Conservation (phyloP, 2,329 filamentous ascomycete genomes). For the Pseudogymnoascus verrucosus region DNA sequence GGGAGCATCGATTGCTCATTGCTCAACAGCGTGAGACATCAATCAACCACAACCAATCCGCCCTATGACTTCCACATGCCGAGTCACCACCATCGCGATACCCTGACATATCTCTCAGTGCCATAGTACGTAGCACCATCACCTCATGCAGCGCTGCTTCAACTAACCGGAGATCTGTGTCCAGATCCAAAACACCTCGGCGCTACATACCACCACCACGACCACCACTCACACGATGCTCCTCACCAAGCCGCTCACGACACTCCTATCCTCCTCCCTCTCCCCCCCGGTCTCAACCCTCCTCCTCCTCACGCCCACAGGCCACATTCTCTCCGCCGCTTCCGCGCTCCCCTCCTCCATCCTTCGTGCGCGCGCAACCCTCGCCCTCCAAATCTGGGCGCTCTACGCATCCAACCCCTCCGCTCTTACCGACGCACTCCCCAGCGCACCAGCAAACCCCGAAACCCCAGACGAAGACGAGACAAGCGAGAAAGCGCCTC, state of each 20-base stretch:
- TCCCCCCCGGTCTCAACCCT: conserved; percentile 47
- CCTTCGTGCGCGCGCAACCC: conserved; percentile 55
- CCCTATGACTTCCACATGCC: conserved; percentile 2
- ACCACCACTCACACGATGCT: conserved; percentile 31
- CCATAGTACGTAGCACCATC: not conserved
- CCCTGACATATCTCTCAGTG: not conserved
- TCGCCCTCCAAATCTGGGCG: conserved; percentile 53
- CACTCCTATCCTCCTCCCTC: conserved; percentile 51
- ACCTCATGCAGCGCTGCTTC: conserved; percentile 17
- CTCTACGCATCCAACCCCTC: conserved; percentile 42
- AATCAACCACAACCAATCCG: conserved; percentile 1
- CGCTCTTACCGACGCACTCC: conserved; percentile 35
- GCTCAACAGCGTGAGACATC: conserved; percentile 2
- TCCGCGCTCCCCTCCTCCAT: conserved; percentile 46
- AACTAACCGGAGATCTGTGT: conserved; percentile 6
- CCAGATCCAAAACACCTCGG: conserved; percentile 10
- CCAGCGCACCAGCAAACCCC: conserved; percentile 21
- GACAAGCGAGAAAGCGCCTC: conserved; percentile 17
- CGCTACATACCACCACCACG: conserved; percentile 18
- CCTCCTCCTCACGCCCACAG: conserved; percentile 50
- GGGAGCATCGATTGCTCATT: not conserved
- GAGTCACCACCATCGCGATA: not conserved
- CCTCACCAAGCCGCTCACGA: conserved; percentile 56
- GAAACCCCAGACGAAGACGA: conserved; percentile 19
- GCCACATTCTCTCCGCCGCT: conserved; percentile 56